Base-by-base conservation (phyloP, 2,329 filamentous ascomycete genomes). In the Zarea fungicola region DNA sequence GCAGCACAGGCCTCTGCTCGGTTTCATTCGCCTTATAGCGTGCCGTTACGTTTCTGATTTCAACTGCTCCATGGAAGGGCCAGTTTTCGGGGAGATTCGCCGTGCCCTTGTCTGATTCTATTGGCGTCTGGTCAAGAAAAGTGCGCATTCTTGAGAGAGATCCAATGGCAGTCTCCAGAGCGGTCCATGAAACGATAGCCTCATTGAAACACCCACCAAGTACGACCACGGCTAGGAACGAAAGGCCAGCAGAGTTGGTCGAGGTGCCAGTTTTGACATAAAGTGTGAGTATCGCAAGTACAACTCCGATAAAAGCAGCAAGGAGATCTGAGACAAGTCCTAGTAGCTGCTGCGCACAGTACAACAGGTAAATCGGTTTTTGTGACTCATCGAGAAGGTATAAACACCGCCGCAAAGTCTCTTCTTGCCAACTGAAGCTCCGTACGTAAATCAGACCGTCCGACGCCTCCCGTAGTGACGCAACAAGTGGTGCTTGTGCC, bases 381-480 rank as follows among this genome's bases (percentile, higher is more conserved):
- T 49, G 48, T 0, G 48, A 49, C 8, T 31, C 25, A 19, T 49
- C 31, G 0, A 49, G 41, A 3, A 31, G 40, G 22, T 10, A 9
- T 0, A 28, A 37, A 6, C 14, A 4, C 5, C n/a, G 14, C 7
- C 8, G 8, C 3, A 31, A 14, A 0, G 1, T 2, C 16, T 35
- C 31, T 1, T 2, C 0, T 5, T 44, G n/a, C 37, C 48, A 49
- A 1, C 41, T 25, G 16, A 49, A 49, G 10, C 14, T 4, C 4
- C 48, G 40, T 5, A 49, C 44, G 10, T 49, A 19, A 0, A 29
- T 9, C 23, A 49, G 13, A 7, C 48, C 48, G 6, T 26, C 29
- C 3, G 41, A 11, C 3, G 22, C 18, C 6, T 49, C 48, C n/a
- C 23, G 23, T 3, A 49, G 18, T 6, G 26, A n/a, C 10, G 40